Evolutionary conservation across 75 land plant genomes (phyloP), one percentile per base, ranked within the genome.

Genomic region (Picea glauca): DNA sequence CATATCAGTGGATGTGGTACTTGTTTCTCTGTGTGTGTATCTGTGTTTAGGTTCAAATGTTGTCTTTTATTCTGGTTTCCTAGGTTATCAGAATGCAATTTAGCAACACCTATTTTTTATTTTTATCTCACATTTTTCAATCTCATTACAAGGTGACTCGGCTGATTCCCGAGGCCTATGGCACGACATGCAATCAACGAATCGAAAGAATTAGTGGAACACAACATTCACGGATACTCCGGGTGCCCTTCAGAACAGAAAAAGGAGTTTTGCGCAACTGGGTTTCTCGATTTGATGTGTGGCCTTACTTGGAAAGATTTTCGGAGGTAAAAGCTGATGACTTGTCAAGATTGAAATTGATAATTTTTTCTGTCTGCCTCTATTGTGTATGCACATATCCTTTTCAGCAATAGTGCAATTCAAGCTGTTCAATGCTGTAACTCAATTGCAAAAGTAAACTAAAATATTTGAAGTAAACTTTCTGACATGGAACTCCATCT

Each of bases 281-380:
- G 94, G 85, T 90, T 33, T 92, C 94, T 46, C 85, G 94, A 56
- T 92, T 92, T 80, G 94, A 92, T 82, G 88, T 92, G 7, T 92
- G 92, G 85, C 94, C 94, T 74, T 92, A 92, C 78, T 62, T 92
- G 84, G 94, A 92, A 68, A 77, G 65, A 35, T 92, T 78, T 83
- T 81, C 92, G 18, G 87, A 85, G 93, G 94, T 92, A 79, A 60
- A 60, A 26, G 7, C 3, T 78, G n/a, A 61, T 50, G 46, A 56
- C 32, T n/a, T 40, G 13, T 40, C 9, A 38, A 40, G 15, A 43
- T n/a, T 70, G 73, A 70, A 70, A 70, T 70, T 66, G 5, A 5
- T 7, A 66, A 66, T 8, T 13, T 33, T 33, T 13, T 66, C 35
- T 33, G 43, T 11, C 18, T 64, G 67, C 67, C 35, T 5, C 1